Evolutionary conservation across 441 rosid genomes (phyloP).

Genomic region (Melastoma candidum): DNA sequence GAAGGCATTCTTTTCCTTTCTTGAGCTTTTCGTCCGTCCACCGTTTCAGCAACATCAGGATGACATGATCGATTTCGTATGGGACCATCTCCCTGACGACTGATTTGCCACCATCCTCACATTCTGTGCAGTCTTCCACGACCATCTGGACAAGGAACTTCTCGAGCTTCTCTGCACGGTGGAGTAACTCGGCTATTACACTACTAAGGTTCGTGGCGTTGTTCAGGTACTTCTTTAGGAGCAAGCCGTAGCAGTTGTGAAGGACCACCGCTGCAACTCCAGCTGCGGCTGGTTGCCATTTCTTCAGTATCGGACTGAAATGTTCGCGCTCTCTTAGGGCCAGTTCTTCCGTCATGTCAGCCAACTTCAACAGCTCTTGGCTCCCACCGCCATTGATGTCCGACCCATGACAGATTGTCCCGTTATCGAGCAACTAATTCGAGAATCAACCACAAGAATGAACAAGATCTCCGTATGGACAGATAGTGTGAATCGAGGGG

Average conservation of each 20-base stretch:
- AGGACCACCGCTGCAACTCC: constrained; percentile 62
- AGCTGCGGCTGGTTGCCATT: constrained; percentile 58
- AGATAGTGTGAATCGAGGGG: background rate
- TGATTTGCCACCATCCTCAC: constrained; percentile 77
- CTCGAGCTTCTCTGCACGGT: constrained; percentile 76
- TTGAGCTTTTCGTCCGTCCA: constrained; percentile 62
- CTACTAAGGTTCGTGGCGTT: constrained; percentile 31
- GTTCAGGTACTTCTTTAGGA: constrained; percentile 62
- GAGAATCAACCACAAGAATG: background rate
- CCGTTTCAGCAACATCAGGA: constrained; percentile 41
- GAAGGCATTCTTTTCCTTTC: constrained; percentile 42
- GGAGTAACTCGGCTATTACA: constrained; percentile 57
- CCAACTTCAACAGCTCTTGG: constrained; percentile 49
- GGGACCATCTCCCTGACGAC: constrained; percentile 84
- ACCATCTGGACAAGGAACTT: constrained; percentile 80
- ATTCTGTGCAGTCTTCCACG: constrained; percentile 72
- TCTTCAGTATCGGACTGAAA: constrained; percentile 67
- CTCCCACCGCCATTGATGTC: constrained; percentile 46
- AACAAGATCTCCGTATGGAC: no score
- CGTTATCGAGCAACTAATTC: constrained; percentile 47
- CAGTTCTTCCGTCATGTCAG: constrained; percentile 70
- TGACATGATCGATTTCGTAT: constrained; percentile 65
- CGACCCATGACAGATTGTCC: constrained; percentile 27
- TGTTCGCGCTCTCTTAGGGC: constrained; percentile 63
- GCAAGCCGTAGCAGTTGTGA: constrained; percentile 70